Conservation (phyloP, 2,329 filamentous ascomycete species). For the Bipolaris victoriae region DNA sequence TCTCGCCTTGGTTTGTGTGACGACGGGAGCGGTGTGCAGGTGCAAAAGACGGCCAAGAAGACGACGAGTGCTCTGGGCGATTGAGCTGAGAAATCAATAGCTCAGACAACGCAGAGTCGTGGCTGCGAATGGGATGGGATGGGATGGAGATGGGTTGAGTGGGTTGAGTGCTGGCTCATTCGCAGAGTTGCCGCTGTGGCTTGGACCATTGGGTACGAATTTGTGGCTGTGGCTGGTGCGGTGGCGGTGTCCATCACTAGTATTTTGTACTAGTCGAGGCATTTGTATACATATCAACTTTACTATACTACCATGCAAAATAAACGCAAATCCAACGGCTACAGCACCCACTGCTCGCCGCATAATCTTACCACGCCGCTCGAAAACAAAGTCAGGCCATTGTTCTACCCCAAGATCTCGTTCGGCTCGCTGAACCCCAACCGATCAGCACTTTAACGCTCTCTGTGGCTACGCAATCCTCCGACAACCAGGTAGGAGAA, state of each 20-base stretch:
- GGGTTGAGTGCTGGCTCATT: too few relatives aligned
- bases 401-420: constrained; percentile 27
- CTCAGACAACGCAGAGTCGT: constrained; percentile 20
- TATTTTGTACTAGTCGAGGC: too few relatives aligned
- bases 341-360: not conserved
- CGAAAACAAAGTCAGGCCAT: constrained; percentile 44
- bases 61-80: constrained; percentile 5
- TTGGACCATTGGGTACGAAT: not conserved
- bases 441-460: constrained; percentile 5
- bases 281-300: too few relatives aligned
- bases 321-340: not conserved
- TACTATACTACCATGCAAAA: too few relatives aligned
- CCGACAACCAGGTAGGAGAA: constrained; percentile 15
- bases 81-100: constrained; percentile 15
- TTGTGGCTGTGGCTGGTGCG: not conserved
- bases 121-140: constrained; percentile 3
- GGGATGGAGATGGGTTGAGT: too few relatives aligned
- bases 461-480: constrained; percentile 6
- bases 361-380: constrained; percentile 9
- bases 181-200: not conserved
- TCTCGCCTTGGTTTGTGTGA: constrained; percentile 37
- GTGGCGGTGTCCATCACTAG: too few relatives aligned
- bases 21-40: constrained; percentile 30
- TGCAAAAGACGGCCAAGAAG: not conserved
- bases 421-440: constrained; percentile 6